A percentile compares a stretch with the other conserved stretches of the same genome.
phyloP scores from a whole-genome alignment of 331 rosid genomes.

The Pyrus hybrid region DNA sequence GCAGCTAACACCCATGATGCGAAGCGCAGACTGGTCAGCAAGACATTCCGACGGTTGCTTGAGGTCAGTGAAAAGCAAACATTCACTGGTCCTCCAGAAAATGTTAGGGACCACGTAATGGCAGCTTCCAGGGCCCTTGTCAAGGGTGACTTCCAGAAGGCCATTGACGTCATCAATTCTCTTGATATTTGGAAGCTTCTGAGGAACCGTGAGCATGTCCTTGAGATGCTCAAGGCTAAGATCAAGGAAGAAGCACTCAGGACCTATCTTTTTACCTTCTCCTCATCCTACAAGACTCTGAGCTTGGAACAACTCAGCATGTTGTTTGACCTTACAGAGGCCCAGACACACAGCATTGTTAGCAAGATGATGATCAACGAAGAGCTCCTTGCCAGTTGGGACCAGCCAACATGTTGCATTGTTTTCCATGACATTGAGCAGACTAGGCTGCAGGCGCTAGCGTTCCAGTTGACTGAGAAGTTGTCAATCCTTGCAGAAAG shows the following conservation, averaged over 20 bases:
- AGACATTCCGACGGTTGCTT: slow-evolving; percentile 66
- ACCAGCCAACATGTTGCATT: slow-evolving; percentile 24
- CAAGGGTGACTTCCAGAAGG: slow-evolving; percentile 69
- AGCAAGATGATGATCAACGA: slow-evolving; percentile 92
- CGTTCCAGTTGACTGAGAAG: slow-evolving; percentile 77
- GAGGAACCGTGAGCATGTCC: slow-evolving; percentile 46
- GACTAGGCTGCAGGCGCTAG: slow-evolving; percentile 50
- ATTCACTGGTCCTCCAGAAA: slow-evolving; percentile 91
- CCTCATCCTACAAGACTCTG: slow-evolving; percentile 71
- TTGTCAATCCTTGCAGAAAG: slow-evolving; percentile 66
- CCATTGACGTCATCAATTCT: slow-evolving; percentile 59
- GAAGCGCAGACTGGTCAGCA: slow-evolving; percentile 72
- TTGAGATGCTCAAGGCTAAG: slow-evolving; percentile 74
- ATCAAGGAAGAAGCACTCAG: slow-evolving; percentile 95
- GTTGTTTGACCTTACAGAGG: slow-evolving; percentile 62
- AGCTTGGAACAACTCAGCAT: slow-evolving; percentile 64
- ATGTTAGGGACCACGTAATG: slow-evolving; percentile 88
- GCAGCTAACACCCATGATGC: slow-evolving; percentile 85
- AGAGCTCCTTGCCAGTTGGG: slow-evolving; percentile 83
- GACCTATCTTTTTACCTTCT: slow-evolving; percentile 80
- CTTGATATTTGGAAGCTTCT: slow-evolving; percentile 89
- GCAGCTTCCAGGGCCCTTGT: slow-evolving; percentile 79
- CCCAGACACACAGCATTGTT: slow-evolving; percentile 56
- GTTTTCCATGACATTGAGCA: slow-evolving; percentile 10
- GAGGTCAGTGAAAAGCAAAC: slow-evolving; percentile 86